Percentiles rank a stretch among this genome's conserved stretches.
These are phyloP conservation scores for Lagenaria siceraria DNA, from an alignment of 306 rosid species.

Conservation along the genomic window DNA sequence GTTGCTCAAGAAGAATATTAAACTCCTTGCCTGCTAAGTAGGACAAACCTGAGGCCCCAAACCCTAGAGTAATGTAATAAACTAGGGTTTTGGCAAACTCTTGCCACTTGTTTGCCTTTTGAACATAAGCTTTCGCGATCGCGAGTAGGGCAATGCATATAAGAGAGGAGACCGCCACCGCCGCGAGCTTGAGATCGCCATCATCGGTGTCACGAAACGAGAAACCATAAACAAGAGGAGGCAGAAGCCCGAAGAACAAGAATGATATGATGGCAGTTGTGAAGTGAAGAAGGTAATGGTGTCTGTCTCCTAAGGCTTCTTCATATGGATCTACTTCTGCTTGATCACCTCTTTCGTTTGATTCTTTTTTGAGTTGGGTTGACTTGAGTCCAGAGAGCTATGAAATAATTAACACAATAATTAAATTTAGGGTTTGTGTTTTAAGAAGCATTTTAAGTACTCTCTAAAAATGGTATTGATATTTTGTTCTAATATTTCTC, in stretches of 20 bases:
- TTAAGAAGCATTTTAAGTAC: background rate
- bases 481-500: too few species aligned
- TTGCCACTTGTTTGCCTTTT: conserved; percentile 18
- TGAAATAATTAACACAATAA: background rate
- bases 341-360: background rate
- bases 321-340: conserved; percentile 26
- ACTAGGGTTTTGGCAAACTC: conserved; percentile 30
- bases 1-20: conserved; percentile 22
- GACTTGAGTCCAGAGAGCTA: conserved; percentile 49
- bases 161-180: conserved; percentile 55
- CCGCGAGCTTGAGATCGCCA: conserved; percentile 48
- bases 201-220: conserved; percentile 41
- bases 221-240: conserved; percentile 66
- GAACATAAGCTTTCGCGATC: conserved; percentile 33
- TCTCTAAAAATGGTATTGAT: too few species aligned
- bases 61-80: conserved; percentile 31
- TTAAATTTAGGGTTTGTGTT: background rate
- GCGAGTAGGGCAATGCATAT: conserved; percentile 50
- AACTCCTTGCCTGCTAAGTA: conserved; percentile 45
- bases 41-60: conserved; percentile 37
- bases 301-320: conserved; percentile 31
- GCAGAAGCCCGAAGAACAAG: conserved; percentile 45
- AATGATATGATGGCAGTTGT: conserved; percentile 41
- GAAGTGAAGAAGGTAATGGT: conserved; percentile 45
- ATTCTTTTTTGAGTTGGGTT: conserved; percentile 14